phyloP scores from a whole-genome alignment of 106 monocot genomes.

The Allium cepa region DNA sequence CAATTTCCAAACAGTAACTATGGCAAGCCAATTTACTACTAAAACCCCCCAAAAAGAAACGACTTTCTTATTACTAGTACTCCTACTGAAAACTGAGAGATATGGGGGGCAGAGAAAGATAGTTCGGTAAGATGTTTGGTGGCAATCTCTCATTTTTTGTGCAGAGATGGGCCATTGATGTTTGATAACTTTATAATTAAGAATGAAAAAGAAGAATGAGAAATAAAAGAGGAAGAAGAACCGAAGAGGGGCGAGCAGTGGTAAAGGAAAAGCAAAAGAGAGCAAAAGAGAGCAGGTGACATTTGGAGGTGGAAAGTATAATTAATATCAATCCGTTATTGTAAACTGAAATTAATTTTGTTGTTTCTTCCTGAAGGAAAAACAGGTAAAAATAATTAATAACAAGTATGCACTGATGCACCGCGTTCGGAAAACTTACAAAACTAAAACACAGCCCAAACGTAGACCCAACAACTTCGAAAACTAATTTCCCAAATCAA shows the following conservation, averaged over 20 bases:
- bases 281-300: neutral
- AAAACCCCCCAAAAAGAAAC: neutral
- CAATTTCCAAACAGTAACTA: constrained; percentile 1
- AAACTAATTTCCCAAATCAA: too few species aligned
- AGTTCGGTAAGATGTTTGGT: neutral
- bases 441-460: too few species aligned
- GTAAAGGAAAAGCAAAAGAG: neutral
- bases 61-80: neutral
- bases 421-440: too few species aligned
- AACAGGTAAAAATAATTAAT: too few species aligned
- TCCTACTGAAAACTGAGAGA: neutral
- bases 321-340: neutral
- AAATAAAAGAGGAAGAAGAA: neutral
- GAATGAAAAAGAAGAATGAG: neutral
- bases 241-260: neutral
- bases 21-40: neutral
- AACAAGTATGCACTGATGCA: too few species aligned
- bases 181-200: neutral
- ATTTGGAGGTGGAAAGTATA: neutral
- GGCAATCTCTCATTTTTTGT: constrained; percentile 4
- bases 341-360: too few species aligned
- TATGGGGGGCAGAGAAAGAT: neutral
- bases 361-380: too few species aligned
- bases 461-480: too few species aligned
- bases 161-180: neutral